A percentile compares a stretch with the other conserved stretches of the same genome.
These are phyloP conservation scores for Alternaria sp. DNA, from an alignment of 2,329 filamentous ascomycete species.

Conservation along the genomic window DNA sequence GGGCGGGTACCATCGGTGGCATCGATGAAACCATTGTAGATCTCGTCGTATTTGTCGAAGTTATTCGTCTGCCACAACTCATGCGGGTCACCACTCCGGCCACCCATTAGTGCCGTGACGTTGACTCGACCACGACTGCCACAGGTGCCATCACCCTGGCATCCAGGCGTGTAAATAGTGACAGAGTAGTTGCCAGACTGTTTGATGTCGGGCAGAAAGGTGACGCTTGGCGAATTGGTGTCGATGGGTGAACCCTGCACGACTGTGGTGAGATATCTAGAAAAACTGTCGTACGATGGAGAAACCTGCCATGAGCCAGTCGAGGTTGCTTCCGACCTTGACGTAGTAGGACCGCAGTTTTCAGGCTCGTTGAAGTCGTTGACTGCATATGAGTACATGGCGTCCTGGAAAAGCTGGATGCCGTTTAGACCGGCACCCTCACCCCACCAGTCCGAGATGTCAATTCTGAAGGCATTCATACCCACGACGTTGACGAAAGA, in stretches of 20 bases:
- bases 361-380: conserved; percentile 86
- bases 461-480: conserved; percentile 86
- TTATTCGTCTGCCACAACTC: conserved; percentile 89
- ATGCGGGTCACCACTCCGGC: conserved; percentile 22
- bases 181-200: conserved; percentile 93
- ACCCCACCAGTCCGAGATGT: conserved; percentile 89
- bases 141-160: conserved; percentile 80
- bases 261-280: conserved; percentile 77
- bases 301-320: conserved; percentile 79
- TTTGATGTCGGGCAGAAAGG: conserved; percentile 83
- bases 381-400: conserved; percentile 86
- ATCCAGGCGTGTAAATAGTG: conserved; percentile 91
- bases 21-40: conserved; percentile 87
- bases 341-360: conserved; percentile 71
- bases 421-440: conserved; percentile 83
- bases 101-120: conserved; percentile 75
- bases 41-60: conserved; percentile 94
- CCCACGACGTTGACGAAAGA: conserved; percentile 90
- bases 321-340: conserved; percentile 65
- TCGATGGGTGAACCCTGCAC: conserved; percentile 65
- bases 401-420: conserved; percentile 85
- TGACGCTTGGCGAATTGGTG: conserved; percentile 70
- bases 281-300: conserved; percentile 72
- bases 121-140: conserved; percentile 79
- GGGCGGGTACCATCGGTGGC: conserved; percentile 79